Evolutionary conservation across 139 green algal genomes (phyloP), one percentile per base, ranked within the genome.

Genomic region (Chlorella sp.): DNA sequence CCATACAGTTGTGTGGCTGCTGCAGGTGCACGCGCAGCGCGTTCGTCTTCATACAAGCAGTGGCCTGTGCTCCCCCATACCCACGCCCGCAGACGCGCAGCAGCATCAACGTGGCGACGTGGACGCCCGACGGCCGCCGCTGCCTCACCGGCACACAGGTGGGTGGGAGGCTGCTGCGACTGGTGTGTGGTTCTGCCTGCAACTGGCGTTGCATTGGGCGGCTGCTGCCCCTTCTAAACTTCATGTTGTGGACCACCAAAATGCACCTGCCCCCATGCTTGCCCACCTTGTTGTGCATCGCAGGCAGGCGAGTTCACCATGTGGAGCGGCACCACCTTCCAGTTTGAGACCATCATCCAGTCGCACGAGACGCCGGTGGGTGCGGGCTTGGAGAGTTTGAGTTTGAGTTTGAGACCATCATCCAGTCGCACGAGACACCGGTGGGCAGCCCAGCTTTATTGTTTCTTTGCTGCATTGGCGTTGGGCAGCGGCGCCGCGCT

Each of bases 381-480:
- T 20, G 16, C 13, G 14, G 51, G 51, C 13, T 2, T 24, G 22
- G 51, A 11, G 2, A 60, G 16, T 60, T 11, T 7, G 11, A 60
- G n/a, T 99, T 98, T 85, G 92, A 92, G 69, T 97, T 96, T 83
- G 96, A 99, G 85, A 95, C 90, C 44, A 94, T 97, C 80, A 88
- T 98, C 75, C 95, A 97, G 91, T 89, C 90, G 1, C 95, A 98
- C 84, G 91, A 98, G 58, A 87, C 87, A 3, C 88, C 94, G 0
- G 84, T n/a, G n/a, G n/a, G n/a, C n/a, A n/a, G n/a, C n/a, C n/a
- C n/a, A n/a, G n/a, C n/a, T n/a, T n/a, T n/a, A n/a, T n/a, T n/a
- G n/a, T n/a, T n/a, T n/a, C n/a, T n/a, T n/a, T n/a, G n/a, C n/a
- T n/a, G n/a, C n/a, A n/a, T n/a, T n/a, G n/a, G n/a, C n/a, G n/a